Evolutionary conservation across 2,329 filamentous ascomycete genomes (phyloP).

Genomic region (Trichoderma sp.): DNA sequence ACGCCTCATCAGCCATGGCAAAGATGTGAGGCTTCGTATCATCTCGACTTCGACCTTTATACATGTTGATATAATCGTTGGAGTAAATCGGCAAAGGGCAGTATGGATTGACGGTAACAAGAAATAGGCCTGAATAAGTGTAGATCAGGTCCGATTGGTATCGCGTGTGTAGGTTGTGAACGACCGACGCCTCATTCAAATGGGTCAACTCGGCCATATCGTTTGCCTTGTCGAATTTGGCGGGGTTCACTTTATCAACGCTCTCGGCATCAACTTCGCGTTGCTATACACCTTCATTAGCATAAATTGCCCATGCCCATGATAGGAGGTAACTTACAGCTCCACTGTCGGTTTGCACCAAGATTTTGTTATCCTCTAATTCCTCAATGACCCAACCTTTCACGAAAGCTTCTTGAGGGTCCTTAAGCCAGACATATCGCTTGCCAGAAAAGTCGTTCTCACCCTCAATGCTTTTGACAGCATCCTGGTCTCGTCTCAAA

Average conservation of each 20-base stretch:
- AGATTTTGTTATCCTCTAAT: constrained; percentile 62
- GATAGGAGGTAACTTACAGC: constrained; percentile 55
- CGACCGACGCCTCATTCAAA: constrained; percentile 94
- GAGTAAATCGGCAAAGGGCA: constrained; percentile 92
- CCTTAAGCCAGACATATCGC: constrained; percentile 95
- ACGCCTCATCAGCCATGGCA: constrained; percentile 95
- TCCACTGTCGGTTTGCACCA: constrained; percentile 93
- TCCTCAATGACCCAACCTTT: constrained; percentile 92
- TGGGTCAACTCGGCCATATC: constrained; percentile 99
- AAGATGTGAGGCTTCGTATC: constrained; percentile 98
- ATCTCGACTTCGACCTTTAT: constrained; percentile 84
- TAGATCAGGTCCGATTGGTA: constrained; percentile 97
- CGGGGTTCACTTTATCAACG: constrained; percentile 98
- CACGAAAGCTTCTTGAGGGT: constrained; percentile 82
- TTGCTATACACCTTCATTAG: constrained; percentile 56
- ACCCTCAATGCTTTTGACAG: constrained; percentile 77
- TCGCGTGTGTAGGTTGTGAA: constrained; percentile 92
- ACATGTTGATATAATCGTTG: constrained; percentile 97
- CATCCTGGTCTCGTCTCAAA: constrained; percentile 55
- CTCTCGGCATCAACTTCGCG: constrained; percentile 80
- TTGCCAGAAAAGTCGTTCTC: constrained; percentile 99
- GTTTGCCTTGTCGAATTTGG: constrained; percentile 98
- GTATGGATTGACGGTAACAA: constrained; percentile 97
- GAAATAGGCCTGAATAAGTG: constrained; percentile 94
- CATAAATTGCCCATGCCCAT: not conserved